Percentiles rank a stretch among this genome's conserved stretches.
Evolutionary conservation across 768 basidiomycete species (phyloP).

Genomic region (Pisolithus tinctorius): DNA sequence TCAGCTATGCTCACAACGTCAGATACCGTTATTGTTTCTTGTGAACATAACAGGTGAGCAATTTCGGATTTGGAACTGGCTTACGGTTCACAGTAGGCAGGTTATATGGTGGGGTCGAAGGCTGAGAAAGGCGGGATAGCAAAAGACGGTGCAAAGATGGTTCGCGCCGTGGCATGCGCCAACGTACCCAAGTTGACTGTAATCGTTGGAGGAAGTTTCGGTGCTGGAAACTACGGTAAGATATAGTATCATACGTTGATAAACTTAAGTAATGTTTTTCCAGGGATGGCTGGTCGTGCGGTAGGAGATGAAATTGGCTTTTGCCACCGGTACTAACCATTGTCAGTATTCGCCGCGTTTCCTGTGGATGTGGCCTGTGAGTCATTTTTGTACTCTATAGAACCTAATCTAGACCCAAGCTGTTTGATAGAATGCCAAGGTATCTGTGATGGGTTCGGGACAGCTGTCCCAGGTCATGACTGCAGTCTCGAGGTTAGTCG

Average conservation of each 20-base stretch:
- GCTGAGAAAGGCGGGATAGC: slow-evolving; percentile 93
- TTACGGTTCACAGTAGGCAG: slow-evolving; percentile 26
- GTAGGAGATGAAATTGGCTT: slow-evolving; percentile 38
- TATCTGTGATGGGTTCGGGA: slow-evolving; percentile 92
- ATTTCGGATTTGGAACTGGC: not conserved
- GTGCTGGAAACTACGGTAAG: slow-evolving; percentile 89
- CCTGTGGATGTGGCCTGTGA: slow-evolving; percentile 97
- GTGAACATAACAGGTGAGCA: slow-evolving; percentile 83
- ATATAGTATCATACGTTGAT: slow-evolving; percentile 2
- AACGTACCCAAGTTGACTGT: slow-evolving; percentile 94
- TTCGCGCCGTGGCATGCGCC: slow-evolving; percentile 88
- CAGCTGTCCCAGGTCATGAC: slow-evolving; percentile 94
- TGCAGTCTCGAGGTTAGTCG: slow-evolving; percentile 68
- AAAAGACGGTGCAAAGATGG: slow-evolving; percentile 95
- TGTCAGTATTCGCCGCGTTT: slow-evolving; percentile 85
- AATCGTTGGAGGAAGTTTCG: slow-evolving; percentile 88
- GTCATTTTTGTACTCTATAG: slow-evolving; percentile 20
- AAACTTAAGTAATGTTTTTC: slow-evolving; percentile 8
- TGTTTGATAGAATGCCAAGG: slow-evolving; percentile 67
- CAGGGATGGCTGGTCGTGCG: slow-evolving; percentile 89
- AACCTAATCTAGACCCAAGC: slow-evolving; percentile 5
- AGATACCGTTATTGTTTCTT: slow-evolving; percentile 85
- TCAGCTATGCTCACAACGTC: slow-evolving; percentile 85
- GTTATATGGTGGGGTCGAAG: slow-evolving; percentile 96
- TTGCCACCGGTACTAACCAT: slow-evolving; percentile 3